Evolutionary conservation across 768 basidiomycete species (phyloP), one percentile per base, ranked within the genome.

Genomic region (Lactifluus volemus): DNA sequence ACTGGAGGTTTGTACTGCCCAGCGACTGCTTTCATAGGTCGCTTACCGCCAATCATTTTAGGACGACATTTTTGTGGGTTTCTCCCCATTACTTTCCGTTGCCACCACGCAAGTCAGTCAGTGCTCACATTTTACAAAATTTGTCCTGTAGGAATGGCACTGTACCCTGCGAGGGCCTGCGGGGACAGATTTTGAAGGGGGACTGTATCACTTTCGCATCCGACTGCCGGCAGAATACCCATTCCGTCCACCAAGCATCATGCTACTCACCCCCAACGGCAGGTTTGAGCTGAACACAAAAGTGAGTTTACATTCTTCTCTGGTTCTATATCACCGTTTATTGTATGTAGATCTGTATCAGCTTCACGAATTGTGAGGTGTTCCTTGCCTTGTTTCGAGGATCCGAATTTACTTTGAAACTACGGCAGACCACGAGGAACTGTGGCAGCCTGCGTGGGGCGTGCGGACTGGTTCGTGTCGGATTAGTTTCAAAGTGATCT

Each of bases 371-470:
- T 66, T 94, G 90, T 93, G 68, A 56, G 86, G 36, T 78, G 38
- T 45, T 51, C 58, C 53, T 61, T 15, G 29, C 17, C 6, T 30
- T 59, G n/a, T 59, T 62, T 67, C 65, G 60, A 63, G 42, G 14
- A 51, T 17, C 30, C 59, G 53, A 51, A 45, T 55, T 30, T 68
- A 45, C 36, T 71, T 67, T 34, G 54, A 58, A 47, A 30, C 42
- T 25, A 29, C n/a, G 60, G 45, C 67, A 92, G 89, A 96, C 77
- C 94, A 98, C 66, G 92, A 94, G 73, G 96, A 98, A 67, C 79
- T 91, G 36, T 98, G 96, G 96, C 94, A 98, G 73, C 96, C 96
- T 41, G 92, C 93, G 29, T 98, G 96, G 96, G 96, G 96, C 58
- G 90, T 98, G 19, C 83, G 96, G 64, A 98, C 95, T 58, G 94